Evolutionary conservation across 768 basidiomycete genomes (phyloP), one percentile per base, ranked within the genome.

Genomic region (Hysterangium stoloniferum): DNA sequence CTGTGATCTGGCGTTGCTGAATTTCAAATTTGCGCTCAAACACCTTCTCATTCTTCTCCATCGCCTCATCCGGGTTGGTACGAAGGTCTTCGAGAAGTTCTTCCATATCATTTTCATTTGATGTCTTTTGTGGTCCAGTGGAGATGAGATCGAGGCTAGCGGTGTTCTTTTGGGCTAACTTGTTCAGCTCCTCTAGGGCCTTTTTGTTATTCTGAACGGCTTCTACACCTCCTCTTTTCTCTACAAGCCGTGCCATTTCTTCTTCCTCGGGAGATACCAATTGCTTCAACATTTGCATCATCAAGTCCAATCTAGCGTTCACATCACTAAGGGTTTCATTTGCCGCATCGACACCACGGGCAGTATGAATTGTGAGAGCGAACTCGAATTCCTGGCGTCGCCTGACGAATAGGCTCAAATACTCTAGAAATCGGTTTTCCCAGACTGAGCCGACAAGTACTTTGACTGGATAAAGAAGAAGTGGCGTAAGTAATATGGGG

Each of bases 11-110:
- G 46, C 68, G 67, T 46, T 65, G 67, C 58, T 74, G 73, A 51
- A 75, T 65, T 4, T 33, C 13, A 5, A 45, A 3, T 53, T 77
- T 77, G 35, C 66, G 61, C 45, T 74, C 70, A 51, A 77, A 79
- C 0, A 70, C 53, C 3, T 62, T 61, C 56, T 72, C 59, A 53
- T 78, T 75, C 41, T 62, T 59, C 8, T 52, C 54, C 27, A 77
- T 62, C 0, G 66, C 61, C 2, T 53, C 40, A n/a, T 65, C 43
- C 56, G 61, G 50, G 24, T 37, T 43, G 3, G 8, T 17, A 13
- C 43, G 28, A 12, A 54, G 33, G 41, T 61, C 58, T 46, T 64
- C 57, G 47, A 56, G 31, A 41, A 68, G 44, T 7, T 67, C 66
- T 3, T 54, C 36, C 4, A 53, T 35, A n/a, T n/a, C n/a, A n/a